Evolutionary conservation across 176 grass and related monocot genomes (phyloP), one percentile per base, ranked within the genome.

Genomic region (Triticum timopheevii): DNA sequence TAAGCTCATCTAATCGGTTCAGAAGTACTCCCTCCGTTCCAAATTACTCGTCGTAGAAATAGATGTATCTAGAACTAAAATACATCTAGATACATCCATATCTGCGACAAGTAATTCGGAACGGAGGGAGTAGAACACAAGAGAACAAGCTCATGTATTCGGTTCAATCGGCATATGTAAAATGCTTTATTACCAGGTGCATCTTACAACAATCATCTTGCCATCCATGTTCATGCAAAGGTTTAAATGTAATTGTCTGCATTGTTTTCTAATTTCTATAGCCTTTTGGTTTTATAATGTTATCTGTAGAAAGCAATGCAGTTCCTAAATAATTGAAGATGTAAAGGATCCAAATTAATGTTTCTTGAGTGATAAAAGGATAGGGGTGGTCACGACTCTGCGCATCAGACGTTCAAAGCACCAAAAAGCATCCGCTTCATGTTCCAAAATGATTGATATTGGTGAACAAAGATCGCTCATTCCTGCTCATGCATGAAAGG

Each of bases 381-480:
- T 25, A 70, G 69, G 39, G 24, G n/a, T 68, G 52, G 73, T 84
- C 94, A 98, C 96, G 88, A 98, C 80, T 86, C 92, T 98, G 34
- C 96, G 92, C 96, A 96, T 98, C 33, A 98, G 92, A 72, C 84
- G 93, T 84, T 98, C 92, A 88, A 98, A 98, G 88, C 96, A 98
- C 96, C 96, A 98, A 92, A 98, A 98, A 45, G 93, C 96, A 88
- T 98, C 92, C 44, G 96, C 96, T 90, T 98, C 96, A 81, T 98
- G 93, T 87, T 98, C 96, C 79, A 98, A 23, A 83, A 98, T 72
- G 59, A 98, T 88, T 39, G 94, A 89, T 86, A 98, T 96, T 76
- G 93, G 96, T 79, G 96, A 98, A 88, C 93, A 95, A 89, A 98
- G 90, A 91, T 98, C 96, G 70, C 93, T 95, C 96, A 98, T 98